Evolutionary conservation across 176 grass and related monocot genomes (phyloP), one percentile per base, ranked within the genome.

Genomic region (Musa troglodytarum): DNA sequence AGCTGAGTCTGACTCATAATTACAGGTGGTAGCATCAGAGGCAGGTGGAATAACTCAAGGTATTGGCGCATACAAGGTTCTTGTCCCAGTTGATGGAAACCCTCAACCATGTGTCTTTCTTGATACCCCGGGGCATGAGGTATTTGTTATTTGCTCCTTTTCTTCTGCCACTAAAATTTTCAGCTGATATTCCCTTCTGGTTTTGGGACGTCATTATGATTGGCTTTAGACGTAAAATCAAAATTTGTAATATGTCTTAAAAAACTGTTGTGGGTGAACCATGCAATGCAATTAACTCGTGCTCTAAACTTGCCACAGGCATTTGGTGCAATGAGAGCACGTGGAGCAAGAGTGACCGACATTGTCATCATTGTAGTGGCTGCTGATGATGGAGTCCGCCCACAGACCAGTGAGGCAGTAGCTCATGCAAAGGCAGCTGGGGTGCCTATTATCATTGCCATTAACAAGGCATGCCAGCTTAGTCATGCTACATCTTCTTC

Each of bases 1-100:
- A 74, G 10, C 12, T 24, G 9, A 57, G 21, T 29, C 28, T 34
- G 24, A 54, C 29, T 57, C 52, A 74, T 74, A 21, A 28, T 77
- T 91, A 81, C 75, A 98, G 94, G 90, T 98, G 53, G 90, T 93
- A 72, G 88, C 94, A 81, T 89, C 94, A 43, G 94, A 98, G 63
- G 94, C 94, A 79, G 94, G 94, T 73, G 94, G 94, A 80, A 98
- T 98, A 76, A 98, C 94, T 69, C 94, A 98, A 84, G 90, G 94
- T 77, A 93, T 98, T 82, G 94, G 94, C 55, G 94, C 94, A 68
- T 98, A 98, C 69, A 89, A 93, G 77, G 94, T 98, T 93, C 82
- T 85, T 83, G 82, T 98, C 70, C 88, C 88, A 77, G 84, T 93
- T 65, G 87, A 91, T 85, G 90, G 94, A 76, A 76, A 91, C 66